Conservation (phyloP, 164 flowering plant species). For the Aristolochia fimbriata region DNA sequence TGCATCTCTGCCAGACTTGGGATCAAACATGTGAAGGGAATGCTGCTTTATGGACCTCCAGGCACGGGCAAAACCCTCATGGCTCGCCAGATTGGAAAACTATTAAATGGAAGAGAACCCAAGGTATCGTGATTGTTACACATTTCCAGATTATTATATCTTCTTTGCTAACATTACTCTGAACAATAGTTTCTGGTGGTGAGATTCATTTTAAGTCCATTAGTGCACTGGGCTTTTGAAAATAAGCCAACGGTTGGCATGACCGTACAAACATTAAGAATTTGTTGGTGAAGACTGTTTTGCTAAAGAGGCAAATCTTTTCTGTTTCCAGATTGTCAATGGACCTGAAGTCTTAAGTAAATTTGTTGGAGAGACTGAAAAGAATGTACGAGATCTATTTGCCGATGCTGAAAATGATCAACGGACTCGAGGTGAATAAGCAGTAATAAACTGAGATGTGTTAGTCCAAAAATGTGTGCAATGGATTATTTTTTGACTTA, state of each 20-base stretch:
- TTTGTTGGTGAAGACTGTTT: too few species aligned
- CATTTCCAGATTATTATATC: background rate
- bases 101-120: conserved; percentile 90
- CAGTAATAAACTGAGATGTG: background rate
- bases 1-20: conserved; percentile 59
- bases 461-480: background rate
- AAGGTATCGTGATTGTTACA: conserved; percentile 40
- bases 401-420: conserved; percentile 74
- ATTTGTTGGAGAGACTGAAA: conserved; percentile 70
- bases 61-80: conserved; percentile 97
- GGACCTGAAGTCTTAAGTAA: conserved; percentile 74
- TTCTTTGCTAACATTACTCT: background rate
- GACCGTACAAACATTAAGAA: too few species aligned
- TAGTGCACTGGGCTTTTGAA: too few species aligned
- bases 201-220: too few species aligned
- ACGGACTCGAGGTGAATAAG: conserved; percentile 32
- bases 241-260: too few species aligned
- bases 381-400: conserved; percentile 64
- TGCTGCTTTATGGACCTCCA: conserved; percentile 98
- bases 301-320: background rate
- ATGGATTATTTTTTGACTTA: too few species aligned
- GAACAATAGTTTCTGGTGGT: too few species aligned
- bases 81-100: conserved; percentile 97
- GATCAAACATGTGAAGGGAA: conserved; percentile 95
- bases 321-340: conserved; percentile 47